Conservation (phyloP, 257 asterid species). For the Mentha longifolia region DNA sequence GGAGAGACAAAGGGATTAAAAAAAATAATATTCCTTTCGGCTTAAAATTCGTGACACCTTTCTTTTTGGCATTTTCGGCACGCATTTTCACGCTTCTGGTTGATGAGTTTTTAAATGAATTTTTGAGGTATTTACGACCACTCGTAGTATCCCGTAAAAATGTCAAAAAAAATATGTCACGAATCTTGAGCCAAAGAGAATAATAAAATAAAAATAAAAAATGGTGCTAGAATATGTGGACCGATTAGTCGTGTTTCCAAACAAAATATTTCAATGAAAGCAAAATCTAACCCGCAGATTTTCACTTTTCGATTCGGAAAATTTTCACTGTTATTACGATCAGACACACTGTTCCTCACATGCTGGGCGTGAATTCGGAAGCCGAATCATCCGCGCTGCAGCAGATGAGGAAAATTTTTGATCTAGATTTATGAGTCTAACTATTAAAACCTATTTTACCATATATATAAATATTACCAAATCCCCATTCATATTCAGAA, state of each 20-base stretch:
- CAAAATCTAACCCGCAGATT: slow-evolving; percentile 30
- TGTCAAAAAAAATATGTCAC: too few species aligned
- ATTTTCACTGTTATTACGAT: not conserved
- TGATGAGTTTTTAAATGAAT: too few species aligned
- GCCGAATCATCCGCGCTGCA: slow-evolving; percentile 8
- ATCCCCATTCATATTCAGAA: slow-evolving; percentile 13
- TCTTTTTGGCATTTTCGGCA: too few species aligned
- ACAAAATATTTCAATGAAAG: not conserved
- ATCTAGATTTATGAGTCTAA: not conserved
- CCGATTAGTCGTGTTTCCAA: slow-evolving; percentile 18
- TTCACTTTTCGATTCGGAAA: not conserved
- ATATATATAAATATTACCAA: not conserved
- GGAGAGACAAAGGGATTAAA: not conserved
- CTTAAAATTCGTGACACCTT: too few species aligned
- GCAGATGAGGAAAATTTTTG: slow-evolving; percentile 11
- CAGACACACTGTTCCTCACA: slow-evolving; percentile 1
- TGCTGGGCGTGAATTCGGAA: not conserved
- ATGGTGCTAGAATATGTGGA: not conserved
- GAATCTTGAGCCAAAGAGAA: too few species aligned
- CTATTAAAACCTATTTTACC: too few species aligned
- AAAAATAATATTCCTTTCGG: too few species aligned
- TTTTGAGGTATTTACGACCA: too few species aligned
- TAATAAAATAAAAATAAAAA: not conserved
- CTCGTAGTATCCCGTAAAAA: too few species aligned
- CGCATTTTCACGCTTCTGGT: too few species aligned